Percentiles rank a stretch among this genome's conserved stretches.
Evolutionary conservation across 1,284 basidiomycete species (phyloP).

Genomic region (Pterula multifida): DNA sequence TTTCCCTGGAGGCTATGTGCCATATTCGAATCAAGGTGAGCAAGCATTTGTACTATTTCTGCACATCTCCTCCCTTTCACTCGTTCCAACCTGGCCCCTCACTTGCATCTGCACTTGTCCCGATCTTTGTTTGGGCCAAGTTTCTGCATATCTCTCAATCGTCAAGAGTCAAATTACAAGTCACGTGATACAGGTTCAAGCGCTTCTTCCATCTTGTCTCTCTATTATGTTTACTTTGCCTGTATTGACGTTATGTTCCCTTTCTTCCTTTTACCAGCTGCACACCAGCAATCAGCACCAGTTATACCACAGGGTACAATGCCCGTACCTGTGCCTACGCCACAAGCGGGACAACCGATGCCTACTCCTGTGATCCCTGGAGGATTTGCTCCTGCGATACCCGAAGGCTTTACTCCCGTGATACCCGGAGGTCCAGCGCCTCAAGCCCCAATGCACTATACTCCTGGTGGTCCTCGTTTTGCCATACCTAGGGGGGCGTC

Average conservation of each 20-base stretch:
- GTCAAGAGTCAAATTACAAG: no score
- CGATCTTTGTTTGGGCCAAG: no score
- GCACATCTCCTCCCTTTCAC: background rate
- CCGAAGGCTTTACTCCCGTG: background rate
- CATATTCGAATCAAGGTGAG: background rate
- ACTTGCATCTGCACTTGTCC: no score
- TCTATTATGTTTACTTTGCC: background rate
- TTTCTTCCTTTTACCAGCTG: background rate
- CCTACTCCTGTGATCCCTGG: background rate
- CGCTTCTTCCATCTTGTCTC: background rate
- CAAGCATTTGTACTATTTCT: background rate
- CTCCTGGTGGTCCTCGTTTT: background rate
- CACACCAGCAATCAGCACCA: background rate
- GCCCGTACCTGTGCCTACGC: background rate
- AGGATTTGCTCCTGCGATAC: background rate
- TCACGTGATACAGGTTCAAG: no score
- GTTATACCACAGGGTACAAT: background rate
- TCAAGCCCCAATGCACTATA: background rate
- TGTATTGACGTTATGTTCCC: background rate
- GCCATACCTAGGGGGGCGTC: background rate
- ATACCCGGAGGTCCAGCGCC: background rate
- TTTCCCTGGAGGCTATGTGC: background rate
- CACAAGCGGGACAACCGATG: background rate
- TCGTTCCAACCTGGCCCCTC: no score
- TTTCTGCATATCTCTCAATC: no score